Base-by-base conservation (phyloP, 225 moss, liverwort and hornwort genomes). In the Rhytidiadelphus loreus region DNA sequence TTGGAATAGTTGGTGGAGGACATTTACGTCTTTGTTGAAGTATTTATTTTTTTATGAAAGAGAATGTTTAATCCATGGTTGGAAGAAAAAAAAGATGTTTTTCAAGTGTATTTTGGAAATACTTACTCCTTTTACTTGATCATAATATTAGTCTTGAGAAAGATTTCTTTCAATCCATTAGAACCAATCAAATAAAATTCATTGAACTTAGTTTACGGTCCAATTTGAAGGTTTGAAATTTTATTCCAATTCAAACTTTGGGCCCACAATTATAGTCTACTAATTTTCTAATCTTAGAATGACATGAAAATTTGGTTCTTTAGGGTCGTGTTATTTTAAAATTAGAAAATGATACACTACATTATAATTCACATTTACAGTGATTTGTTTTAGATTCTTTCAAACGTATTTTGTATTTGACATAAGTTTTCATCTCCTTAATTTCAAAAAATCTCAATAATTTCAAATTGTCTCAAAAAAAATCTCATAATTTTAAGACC, bases 251-350 rank as follows among this genome's bases (percentile, higher is more conserved):
- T 70, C 14, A 41, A 70, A 24, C 14, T 70, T 41, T 24, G 25
- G 4, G 4, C 0, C 2, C 0, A 73, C 29, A 29, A 73, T 11
- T 4, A 16, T 8, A 3, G 7, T 73, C 6, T 73, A 46, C 0
- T 6, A 12, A 20, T 32, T 11, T 73, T 73, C 1, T 46, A 46
- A 44, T 46, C 29, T 46, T 46, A 29, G 9, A 73, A 73, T 11
- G 6, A 29, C 29, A 28, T 29, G 7, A 29, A 73, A 46, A 29
- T 28, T 29, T 46, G 11, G 11, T 29, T 44, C 3, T 3, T n/a
- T n/a, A n/a, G n/a, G n/a, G n/a, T n/a, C n/a, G n/a, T n/a, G n/a
- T n/a, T n/a, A n/a, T n/a, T n/a, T n/a, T n/a, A n/a, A n/a, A n/a
- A n/a, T n/a, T n/a, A n/a, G n/a, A n/a, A n/a, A n/a, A 71, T 9